A percentile compares a stretch with the other conserved stretches of the same genome.
Evolutionary conservation across 208 protist genomes (phyloP).

Genomic region (Wallacemonas sp.): DNA sequence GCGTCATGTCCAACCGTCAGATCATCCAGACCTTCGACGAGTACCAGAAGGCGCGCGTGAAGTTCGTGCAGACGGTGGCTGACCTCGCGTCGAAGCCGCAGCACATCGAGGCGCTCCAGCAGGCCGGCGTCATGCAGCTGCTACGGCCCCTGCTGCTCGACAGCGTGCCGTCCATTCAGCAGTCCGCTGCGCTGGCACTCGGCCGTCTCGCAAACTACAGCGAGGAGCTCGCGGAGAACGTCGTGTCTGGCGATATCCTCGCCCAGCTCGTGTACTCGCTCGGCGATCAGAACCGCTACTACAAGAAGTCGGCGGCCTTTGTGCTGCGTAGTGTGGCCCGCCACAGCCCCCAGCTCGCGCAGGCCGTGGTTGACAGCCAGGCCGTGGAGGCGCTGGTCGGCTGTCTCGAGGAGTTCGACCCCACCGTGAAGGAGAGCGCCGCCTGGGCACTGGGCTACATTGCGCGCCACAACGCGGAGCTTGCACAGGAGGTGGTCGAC

Average conservation of each 20-base stretch:
- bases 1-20: conserved; percentile 82
- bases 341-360: conserved; percentile 96
- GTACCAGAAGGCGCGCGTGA: conserved; percentile 96
- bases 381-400: conserved; percentile 96
- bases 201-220: conserved; percentile 98
- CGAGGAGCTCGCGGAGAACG: conserved; percentile 97
- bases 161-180: conserved; percentile 97
- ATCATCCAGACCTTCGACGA: conserved; percentile 97
- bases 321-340: conserved; percentile 97
- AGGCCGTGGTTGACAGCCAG: conserved; percentile 96
- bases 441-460: conserved; percentile 98
- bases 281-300: conserved; percentile 96
- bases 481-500: conserved; percentile 96
- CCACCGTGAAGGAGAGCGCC: conserved; percentile 97
- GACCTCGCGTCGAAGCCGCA: conserved; percentile 96
- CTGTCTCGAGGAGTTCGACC: conserved; percentile 98
- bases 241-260: conserved; percentile 97
- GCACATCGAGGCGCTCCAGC: conserved; percentile 96
- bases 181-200: conserved; percentile 97
- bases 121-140: conserved; percentile 96
- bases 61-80: conserved; percentile 96
- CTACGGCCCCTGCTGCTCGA: conserved; percentile 97
- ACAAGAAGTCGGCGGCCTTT: conserved; percentile 98
- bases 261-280: conserved; percentile 98
- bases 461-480: conserved; percentile 93